These are phyloP conservation scores for Lactifluus piperatus DNA, from an alignment of 768 basidiomycete species.

Conservation along the genomic window DNA sequence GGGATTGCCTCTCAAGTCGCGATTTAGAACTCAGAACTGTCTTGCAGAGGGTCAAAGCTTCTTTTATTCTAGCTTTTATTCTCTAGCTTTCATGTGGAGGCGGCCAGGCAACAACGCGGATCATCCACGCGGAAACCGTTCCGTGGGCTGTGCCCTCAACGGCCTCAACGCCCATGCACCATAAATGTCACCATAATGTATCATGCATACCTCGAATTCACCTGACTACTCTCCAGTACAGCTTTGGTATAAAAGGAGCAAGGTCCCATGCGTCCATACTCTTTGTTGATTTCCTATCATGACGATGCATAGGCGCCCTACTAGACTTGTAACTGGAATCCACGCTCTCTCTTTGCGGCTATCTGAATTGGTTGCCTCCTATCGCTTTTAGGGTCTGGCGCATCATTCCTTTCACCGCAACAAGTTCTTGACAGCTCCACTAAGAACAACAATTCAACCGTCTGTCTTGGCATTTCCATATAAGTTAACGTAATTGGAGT, in stretches of 20 bases:
- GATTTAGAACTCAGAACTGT: too few species aligned
- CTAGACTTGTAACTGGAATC: not conserved
- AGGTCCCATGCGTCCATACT: not conserved
- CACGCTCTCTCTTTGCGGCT: not conserved
- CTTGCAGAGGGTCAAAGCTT: not conserved
- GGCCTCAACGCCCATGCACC: not conserved
- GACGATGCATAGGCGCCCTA: not conserved
- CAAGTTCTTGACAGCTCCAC: not conserved
- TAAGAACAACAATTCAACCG: not conserved
- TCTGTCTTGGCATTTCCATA: not conserved
- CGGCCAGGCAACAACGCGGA: not conserved
- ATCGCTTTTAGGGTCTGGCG: not conserved
- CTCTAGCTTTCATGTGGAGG: not conserved
- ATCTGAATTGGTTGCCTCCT: not conserved
- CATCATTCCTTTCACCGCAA: not conserved
- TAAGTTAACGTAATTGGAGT: not conserved
- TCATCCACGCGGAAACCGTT: not conserved
- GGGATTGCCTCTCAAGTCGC: too few species aligned
- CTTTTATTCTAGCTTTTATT: too few species aligned
- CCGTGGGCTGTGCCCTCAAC: not conserved
- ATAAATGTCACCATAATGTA: too few species aligned
- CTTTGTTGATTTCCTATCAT: not conserved
- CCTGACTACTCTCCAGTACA: not conserved
- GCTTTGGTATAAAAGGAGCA: not conserved
- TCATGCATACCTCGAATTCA: not conserved